Evolutionary conservation across 129 eudicot genomes (phyloP), one percentile per base, ranked within the genome.

Genomic region (Ambrosia artemisiifolia): DNA sequence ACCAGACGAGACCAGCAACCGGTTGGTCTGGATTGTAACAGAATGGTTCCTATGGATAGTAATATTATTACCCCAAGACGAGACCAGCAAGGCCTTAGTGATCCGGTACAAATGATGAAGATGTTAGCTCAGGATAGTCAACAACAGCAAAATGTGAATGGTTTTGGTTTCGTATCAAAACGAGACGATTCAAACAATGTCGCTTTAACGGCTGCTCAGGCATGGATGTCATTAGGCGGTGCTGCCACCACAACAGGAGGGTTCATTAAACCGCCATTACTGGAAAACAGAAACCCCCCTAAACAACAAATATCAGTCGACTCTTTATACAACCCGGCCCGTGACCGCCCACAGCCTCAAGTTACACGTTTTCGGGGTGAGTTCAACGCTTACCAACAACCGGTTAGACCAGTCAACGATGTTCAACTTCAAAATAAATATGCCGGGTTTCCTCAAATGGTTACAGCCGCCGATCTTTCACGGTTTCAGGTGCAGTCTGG

Each of bases 181-280:
- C n/a, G 64, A 38, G 70, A 69, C 11, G 86, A 80, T 65, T 64
- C 87, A 11, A 68, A 78, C 56, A 84, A 87, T 71, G 97, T 85
- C 2, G 92, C 98, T 16, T 69, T 80, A 7, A 88, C 95, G 28
- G 98, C 96, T 74, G 92, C 92, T 18, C 89, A 85, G 49, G 89
- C 86, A 17, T 94, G 99, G 99, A 94, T 94, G 99, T 86, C 97
- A 11, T 71, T 86, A 68, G 97, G 99, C 19, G 96, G 97, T 42
- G 76, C 87, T 5, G 88, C 75, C 24, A 20, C 71, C 20, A 5
- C 44, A 5, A 14, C 20, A 0, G 67, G 67, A n/a, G 87, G 82
- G 24, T 78, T 61, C 38, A 7, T 18, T 32, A 84, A 81, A 64
- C 83, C 92, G 24, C 88, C 90, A n/a, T 75, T 74, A 61, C 38